Base-by-base conservation (phyloP, 495 filamentous ascomycete species). In the Cercophora sp. region DNA sequence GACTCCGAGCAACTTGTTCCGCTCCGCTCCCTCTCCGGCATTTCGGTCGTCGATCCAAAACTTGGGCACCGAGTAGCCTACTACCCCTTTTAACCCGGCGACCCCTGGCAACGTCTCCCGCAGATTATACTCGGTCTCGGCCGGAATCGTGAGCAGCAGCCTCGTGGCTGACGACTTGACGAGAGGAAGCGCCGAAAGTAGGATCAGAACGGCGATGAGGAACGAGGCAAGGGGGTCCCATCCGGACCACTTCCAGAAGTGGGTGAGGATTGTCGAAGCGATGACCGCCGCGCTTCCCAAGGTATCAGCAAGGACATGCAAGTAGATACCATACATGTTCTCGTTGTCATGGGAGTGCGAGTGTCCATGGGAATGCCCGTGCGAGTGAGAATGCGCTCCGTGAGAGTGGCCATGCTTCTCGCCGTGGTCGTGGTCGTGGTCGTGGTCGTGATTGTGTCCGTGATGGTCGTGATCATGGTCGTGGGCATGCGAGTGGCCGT, bases 241-340 rank as follows among this genome's bases (percentile, higher is more conserved):
- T n/a, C 91, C 91, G 1, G 87, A 74, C 91, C 91, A 97, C 36
- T 83, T 85, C 52, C 85, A 83, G 57, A 87, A 86, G 62, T 95
- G 85, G 3, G 94, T 92, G 2, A 96, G 76, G 0, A 88, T 71
- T 4, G 93, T 97, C 9, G 90, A 96, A 36, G 92, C 83, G 48
- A 99, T 95, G 39, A 99, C 93, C 10, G 91, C 91, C 13, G 91
- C 87, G 29, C 90, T 96, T 10, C 93, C 93, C 16, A 97, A 82
- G 0, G 94, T 95, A 64, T 99, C 93, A 8, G 92, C 94, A 3
- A 97, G 75, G 48, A 99, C 88, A 61, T 99, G 93, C 8, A 99
- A 73, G 72, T 92, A 99, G 54, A 99, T 97, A n/a, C 93, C 93
- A 54, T 91, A 84, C 94, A 98, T 97, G 61, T 99, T 99, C 60